A percentile compares a stretch with the other conserved stretches of the same genome.
phyloP scores from a whole-genome alignment of 2,329 filamentous ascomycete species.

The Cordyceps sp. region DNA sequence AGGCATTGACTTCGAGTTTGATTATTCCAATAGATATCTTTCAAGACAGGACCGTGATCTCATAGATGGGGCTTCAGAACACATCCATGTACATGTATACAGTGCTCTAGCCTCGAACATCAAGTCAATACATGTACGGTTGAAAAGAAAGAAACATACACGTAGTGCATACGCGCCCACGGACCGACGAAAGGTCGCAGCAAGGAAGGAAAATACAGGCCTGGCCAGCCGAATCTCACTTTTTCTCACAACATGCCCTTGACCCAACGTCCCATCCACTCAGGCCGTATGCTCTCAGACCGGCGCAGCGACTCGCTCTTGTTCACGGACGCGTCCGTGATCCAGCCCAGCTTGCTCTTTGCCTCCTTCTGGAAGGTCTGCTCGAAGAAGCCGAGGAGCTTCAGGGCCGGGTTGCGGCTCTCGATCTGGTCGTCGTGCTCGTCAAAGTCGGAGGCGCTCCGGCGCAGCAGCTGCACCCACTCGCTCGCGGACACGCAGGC shows the following conservation, averaged over 20 bases:
- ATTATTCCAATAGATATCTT: too few species aligned
- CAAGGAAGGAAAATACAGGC: too few species aligned
- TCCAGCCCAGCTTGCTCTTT: not conserved
- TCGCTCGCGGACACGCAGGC: not conserved
- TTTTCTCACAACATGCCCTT: constrained; percentile 1
- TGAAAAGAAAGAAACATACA: too few species aligned
- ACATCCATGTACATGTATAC: too few species aligned
- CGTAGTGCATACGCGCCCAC: too few species aligned
- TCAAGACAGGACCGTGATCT: too few species aligned
- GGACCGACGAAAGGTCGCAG: too few species aligned
- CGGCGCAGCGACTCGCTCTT: not conserved
- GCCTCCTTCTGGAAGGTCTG: not conserved
- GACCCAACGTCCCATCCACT: constrained; percentile 4
- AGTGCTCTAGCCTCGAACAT: too few species aligned
- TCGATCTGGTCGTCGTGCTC: not conserved
- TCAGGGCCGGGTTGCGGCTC: constrained; percentile 1
- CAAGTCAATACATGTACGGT: too few species aligned
- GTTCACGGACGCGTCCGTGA: not conserved
- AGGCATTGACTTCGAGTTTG: too few species aligned
- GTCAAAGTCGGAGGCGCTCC: not conserved
- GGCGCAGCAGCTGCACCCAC: constrained; percentile 1
- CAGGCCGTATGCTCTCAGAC: constrained; percentile 1
- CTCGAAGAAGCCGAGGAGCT: constrained; percentile 3
- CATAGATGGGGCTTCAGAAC: too few species aligned
- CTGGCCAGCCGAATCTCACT: too few species aligned